These are phyloP conservation scores for Verbascum thapsus DNA, from an alignment of 257 asterid genomes.

Conservation along the genomic window DNA sequence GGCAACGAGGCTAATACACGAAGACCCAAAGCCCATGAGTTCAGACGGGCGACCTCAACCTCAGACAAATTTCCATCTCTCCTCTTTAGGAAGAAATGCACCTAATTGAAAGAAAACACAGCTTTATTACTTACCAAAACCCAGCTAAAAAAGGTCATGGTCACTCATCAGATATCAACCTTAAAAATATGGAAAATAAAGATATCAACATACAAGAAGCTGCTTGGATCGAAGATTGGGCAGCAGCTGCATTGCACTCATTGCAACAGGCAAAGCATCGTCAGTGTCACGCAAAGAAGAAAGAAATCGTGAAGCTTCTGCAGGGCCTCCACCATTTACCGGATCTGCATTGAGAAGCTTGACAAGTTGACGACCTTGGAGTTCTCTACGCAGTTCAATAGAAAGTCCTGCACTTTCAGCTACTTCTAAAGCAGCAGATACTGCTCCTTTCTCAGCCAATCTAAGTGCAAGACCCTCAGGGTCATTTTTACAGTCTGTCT, in stretches of 20 bases:
- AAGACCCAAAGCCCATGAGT: slow-evolving; percentile 98
- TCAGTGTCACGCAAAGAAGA: slow-evolving; percentile 86
- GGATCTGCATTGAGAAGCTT: slow-evolving; percentile 98
- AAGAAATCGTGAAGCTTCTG: slow-evolving; percentile 98
- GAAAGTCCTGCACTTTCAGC: slow-evolving; percentile 95
- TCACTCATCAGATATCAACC: slow-evolving; percentile 33
- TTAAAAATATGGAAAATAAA: slow-evolving; percentile 31
- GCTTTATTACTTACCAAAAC: slow-evolving; percentile 31
- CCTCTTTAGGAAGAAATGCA: slow-evolving; percentile 95
- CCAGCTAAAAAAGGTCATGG: slow-evolving; percentile 21
- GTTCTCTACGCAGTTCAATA: slow-evolving; percentile 92
- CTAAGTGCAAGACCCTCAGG: slow-evolving; percentile 98
- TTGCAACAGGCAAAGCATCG: slow-evolving; percentile 97
- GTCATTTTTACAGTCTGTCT: slow-evolving; percentile 86
- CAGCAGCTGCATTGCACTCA: slow-evolving; percentile 98
- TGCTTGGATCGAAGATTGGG: slow-evolving; percentile 96
- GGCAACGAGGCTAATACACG: slow-evolving; percentile 94
- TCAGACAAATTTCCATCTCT: slow-evolving; percentile 87
- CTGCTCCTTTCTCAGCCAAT: slow-evolving; percentile 97
- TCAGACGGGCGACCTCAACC: slow-evolving; percentile 84
- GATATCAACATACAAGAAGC: slow-evolving; percentile 78
- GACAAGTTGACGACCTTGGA: slow-evolving; percentile 98
- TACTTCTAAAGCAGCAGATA: slow-evolving; percentile 91
- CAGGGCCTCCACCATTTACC: slow-evolving; percentile 97
- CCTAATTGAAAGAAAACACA: slow-evolving; percentile 53